A percentile compares a stretch with the other conserved stretches of the same genome.
These are phyloP conservation scores for Dioszegia hungarica DNA, from an alignment of 768 basidiomycete species.

Conservation along the genomic window DNA sequence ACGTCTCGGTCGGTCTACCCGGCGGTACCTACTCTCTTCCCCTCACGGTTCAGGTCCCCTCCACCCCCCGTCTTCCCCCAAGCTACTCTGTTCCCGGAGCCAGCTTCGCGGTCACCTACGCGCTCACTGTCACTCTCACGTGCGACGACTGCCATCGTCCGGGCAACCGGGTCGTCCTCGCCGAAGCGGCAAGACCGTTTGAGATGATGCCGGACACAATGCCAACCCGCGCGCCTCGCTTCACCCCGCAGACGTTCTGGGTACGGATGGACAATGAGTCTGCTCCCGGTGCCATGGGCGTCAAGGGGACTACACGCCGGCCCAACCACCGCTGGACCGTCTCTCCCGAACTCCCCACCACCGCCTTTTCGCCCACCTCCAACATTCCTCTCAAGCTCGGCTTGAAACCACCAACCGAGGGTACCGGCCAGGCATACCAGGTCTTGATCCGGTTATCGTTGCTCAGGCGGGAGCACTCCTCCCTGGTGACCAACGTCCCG, in stretches of 20 bases:
- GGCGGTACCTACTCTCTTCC: constrained; percentile 41
- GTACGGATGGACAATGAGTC: constrained; percentile 13
- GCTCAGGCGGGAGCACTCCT: constrained; percentile 31
- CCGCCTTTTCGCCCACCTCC: constrained; percentile 39
- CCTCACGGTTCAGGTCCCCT: constrained; percentile 42
- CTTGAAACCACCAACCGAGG: constrained; percentile 23
- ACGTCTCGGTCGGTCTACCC: constrained; percentile 26
- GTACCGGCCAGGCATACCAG: constrained; percentile 9
- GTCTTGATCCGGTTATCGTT: constrained; percentile 29
- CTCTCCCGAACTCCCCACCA: constrained; percentile 33
- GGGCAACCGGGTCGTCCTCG: constrained; percentile 21
- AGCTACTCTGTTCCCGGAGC: constrained; percentile 28
- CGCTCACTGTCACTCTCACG: constrained; percentile 30
- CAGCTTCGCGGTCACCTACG: constrained; percentile 40
- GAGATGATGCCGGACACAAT: constrained; percentile 44
- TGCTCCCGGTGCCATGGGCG: not conserved
- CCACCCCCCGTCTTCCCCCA: constrained; percentile 36
- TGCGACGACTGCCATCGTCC: constrained; percentile 30
- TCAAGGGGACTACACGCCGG: constrained; percentile 4
- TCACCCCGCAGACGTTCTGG: constrained; percentile 22
- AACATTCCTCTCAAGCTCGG: constrained; percentile 29
- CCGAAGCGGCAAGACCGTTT: constrained; percentile 32
- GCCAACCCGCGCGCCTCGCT: constrained; percentile 30
- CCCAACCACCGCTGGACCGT: constrained; percentile 30
- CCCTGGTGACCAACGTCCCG: not conserved